Evolutionary conservation across 176 grass and related monocot genomes (phyloP), one percentile per base, ranked within the genome.

Genomic region (Avena insularis): DNA sequence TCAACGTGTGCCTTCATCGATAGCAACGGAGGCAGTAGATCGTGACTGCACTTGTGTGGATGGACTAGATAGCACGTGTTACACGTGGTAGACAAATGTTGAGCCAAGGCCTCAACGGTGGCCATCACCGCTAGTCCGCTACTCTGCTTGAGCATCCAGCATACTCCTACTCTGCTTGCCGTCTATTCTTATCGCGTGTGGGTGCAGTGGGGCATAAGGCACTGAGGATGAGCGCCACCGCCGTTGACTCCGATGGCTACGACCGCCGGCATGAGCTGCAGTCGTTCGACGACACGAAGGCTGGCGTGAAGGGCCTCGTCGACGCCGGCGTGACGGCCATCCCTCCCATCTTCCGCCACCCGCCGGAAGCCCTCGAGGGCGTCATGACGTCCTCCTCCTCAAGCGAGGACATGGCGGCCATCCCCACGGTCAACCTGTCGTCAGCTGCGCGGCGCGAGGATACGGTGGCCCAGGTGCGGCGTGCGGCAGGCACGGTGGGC

Each of bases 271-370:
- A 9, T 61, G 58, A 23, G 58, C 9, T 61, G 58, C 58, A 61
- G 58, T 20, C 58, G n/a, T 61, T 61, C 58, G 58, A 61, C 20
- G 8, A 61, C 58, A 61, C 87, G 77, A 95, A 91, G 86, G 78
- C 78, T 11, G 93, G 91, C 21, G 88, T 92, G 2, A 95, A 92
- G 81, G 91, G 86, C 56, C 91, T 92, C 12, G 83, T 84, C 4
- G 89, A 95, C 63, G 79, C 81, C 35, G 93, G 91, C 67, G 11
- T 91, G 31, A 64, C 63, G 16, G 0, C 40, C 53, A 16, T 80
- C 85, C 85, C 85, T 17, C 8, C 38, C 65, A 80, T 80, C 51
- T 79, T 80, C 77, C 77, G 57, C 51, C 85, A 80, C 77, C 38
- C 25, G 2, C 84, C 36, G 0, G 64, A 79, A 40, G 31, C 51